Percentiles rank a stretch among this genome's conserved stretches.
These are phyloP conservation scores for Amphicarpaea edgeworthii DNA, from an alignment of 306 rosid species.

Conservation along the genomic window DNA sequence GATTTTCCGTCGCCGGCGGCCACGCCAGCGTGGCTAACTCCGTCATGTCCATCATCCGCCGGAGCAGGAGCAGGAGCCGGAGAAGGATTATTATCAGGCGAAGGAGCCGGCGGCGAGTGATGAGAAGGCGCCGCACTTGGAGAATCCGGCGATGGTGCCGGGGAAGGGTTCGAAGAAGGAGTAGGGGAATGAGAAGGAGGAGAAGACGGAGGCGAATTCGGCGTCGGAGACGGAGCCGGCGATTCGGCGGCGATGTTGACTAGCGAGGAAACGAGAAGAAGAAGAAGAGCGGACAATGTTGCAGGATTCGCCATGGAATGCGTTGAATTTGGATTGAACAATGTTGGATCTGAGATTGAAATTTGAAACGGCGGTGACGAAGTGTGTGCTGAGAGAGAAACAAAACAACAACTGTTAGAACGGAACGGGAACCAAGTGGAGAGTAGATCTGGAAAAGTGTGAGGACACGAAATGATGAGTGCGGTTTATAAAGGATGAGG, in stretches of 20 bases:
- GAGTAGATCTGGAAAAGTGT: constrained; percentile 58
- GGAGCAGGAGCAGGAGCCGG: constrained; percentile 50
- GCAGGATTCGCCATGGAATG: constrained; percentile 57
- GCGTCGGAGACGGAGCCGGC: constrained; percentile 48
- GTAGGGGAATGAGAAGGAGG: constrained; percentile 40
- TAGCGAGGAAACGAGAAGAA: constrained; percentile 43
- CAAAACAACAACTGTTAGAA: constrained; percentile 35
- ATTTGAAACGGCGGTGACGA: constrained; percentile 29
- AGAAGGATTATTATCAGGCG: constrained; percentile 17
- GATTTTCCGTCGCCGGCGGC: background rate
- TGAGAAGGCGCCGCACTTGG: constrained; percentile 32
- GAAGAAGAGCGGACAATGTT: constrained; percentile 39
- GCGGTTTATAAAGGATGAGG: constrained; percentile 39
- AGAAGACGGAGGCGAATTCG: constrained; percentile 32
- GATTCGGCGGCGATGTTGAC: constrained; percentile 45
- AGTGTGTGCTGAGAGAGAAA: constrained; percentile 4
- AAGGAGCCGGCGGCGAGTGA: constrained; percentile 50
- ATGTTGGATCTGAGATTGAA: constrained; percentile 56
- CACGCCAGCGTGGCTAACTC: constrained; percentile 29
- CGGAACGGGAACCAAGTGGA: constrained; percentile 21
- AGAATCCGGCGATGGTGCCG: constrained; percentile 40
- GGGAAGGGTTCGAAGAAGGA: constrained; percentile 41
- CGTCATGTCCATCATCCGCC: background rate
- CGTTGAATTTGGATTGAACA: constrained; percentile 26
- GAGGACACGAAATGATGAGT: background rate